A percentile compares a stretch with the other conserved stretches of the same genome.
Evolutionary conservation across 2,329 filamentous ascomycete genomes (phyloP).

Genomic region (Trichoderma breve): DNA sequence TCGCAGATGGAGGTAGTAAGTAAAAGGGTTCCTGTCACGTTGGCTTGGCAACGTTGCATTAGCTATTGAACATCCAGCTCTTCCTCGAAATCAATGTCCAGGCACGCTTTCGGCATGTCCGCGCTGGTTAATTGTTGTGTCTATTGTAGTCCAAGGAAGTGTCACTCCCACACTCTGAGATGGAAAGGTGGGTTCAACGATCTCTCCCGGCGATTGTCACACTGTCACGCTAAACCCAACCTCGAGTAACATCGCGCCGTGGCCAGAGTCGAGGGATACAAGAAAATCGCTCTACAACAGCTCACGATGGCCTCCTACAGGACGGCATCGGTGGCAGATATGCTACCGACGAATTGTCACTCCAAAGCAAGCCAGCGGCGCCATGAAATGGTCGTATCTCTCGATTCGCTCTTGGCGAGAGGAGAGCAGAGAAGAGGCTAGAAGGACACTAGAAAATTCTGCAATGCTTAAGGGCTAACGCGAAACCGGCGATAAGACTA

Average conservation of each 20-base stretch:
- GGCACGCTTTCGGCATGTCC: background rate
- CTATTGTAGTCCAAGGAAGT: background rate
- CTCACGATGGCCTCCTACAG: background rate
- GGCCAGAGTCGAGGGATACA: background rate
- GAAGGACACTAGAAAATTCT: slow-evolving; percentile 16
- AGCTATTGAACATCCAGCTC: background rate
- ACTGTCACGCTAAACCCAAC: background rate
- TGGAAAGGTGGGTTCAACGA: background rate
- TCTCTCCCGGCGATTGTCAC: background rate
- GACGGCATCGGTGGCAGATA: background rate
- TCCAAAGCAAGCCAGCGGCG: background rate
- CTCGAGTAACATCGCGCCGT: background rate
- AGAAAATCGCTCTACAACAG: background rate
- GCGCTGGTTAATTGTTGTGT: background rate
- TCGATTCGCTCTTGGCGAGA: background rate
- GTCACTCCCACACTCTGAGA: background rate
- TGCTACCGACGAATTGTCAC: background rate
- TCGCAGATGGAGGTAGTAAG: background rate
- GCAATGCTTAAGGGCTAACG: background rate
- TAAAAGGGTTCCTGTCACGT: background rate
- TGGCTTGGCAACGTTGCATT: background rate
- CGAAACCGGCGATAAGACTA: background rate
- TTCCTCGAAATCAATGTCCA: background rate
- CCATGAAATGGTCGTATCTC: background rate
- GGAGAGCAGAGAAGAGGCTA: background rate